Percentiles rank a stretch among this genome's conserved stretches.
Evolutionary conservation across 495 filamentous ascomycete species (phyloP).

Genomic region (Diplogelasinospora grovesii): DNA sequence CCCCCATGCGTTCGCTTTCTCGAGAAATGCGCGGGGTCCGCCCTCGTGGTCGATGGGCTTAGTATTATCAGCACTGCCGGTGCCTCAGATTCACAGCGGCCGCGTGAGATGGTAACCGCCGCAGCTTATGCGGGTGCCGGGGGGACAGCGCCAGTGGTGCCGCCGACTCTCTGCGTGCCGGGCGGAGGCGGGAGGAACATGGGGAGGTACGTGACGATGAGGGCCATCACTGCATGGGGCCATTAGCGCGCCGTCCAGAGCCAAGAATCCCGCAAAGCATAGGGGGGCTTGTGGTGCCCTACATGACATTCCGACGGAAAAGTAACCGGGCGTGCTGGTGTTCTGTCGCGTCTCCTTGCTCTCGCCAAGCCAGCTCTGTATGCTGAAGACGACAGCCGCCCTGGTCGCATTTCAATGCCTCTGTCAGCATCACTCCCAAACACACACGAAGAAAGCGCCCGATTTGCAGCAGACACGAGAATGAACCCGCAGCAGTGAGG

Average conservation of each 20-base stretch:
- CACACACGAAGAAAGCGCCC: no score
- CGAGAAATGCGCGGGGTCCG: no score
- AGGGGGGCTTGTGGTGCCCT: slow-evolving; percentile 29
- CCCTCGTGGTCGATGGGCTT: no score
- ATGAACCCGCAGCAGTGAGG: no score
- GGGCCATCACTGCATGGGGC: slow-evolving; percentile 58
- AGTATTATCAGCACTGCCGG: no score
- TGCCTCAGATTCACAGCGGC: no score
- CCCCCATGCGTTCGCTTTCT: no score
- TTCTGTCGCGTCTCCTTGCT: slow-evolving; percentile 65
- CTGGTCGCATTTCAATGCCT: slow-evolving; percentile 40
- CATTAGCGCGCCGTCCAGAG: no score
- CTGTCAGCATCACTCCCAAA: no score
- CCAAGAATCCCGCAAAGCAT: no score
- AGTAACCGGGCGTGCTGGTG: slow-evolving; percentile 67
- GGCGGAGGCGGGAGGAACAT: slow-evolving; percentile 66
- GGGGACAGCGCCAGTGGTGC: slow-evolving; percentile 36
- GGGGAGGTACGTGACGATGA: slow-evolving; percentile 75
- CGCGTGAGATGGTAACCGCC: no score
- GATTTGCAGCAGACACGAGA: no score
- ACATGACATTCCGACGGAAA: slow-evolving; percentile 82
- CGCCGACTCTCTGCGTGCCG: slow-evolving; percentile 17
- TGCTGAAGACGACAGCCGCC: slow-evolving; percentile 74
- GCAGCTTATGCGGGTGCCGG: slow-evolving; percentile 31
- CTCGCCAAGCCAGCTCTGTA: slow-evolving; percentile 84